Percentiles rank a stretch among this genome's conserved stretches.
Conservation (phyloP, 1,284 basidiomycete genomes). For the Somion occarium region DNA sequence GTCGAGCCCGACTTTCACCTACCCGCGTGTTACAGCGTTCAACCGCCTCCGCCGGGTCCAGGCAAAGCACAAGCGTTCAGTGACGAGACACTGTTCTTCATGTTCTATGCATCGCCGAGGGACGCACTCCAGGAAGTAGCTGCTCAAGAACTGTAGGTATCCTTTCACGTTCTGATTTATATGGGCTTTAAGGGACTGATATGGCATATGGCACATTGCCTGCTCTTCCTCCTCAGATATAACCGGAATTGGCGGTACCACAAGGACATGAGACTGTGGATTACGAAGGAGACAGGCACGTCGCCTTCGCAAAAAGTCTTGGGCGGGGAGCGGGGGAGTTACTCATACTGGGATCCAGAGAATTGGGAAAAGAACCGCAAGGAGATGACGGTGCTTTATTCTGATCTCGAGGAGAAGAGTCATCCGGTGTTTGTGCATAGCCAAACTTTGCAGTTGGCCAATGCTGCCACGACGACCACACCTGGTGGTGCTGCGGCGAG, state of each 20-base stretch:
- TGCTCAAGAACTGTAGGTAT: conserved; percentile 88
- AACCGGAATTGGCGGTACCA: conserved; percentile 98
- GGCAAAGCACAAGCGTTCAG: conserved; percentile 86
- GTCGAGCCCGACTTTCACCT: conserved; percentile 92
- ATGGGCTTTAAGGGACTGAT: background rate
- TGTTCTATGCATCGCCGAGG: conserved; percentile 94
- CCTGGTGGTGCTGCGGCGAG: background rate
- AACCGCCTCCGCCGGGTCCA: conserved; percentile 85
- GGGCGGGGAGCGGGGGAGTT: conserved; percentile 86
- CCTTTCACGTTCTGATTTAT: too few relatives aligned
- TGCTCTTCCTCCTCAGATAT: conserved; percentile 65
- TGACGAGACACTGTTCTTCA: conserved; percentile 98
- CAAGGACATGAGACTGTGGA: conserved; percentile 92
- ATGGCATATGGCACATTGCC: too few relatives aligned
- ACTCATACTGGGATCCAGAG: conserved; percentile 91
- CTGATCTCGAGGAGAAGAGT: conserved; percentile 83
- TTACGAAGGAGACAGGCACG: conserved; percentile 88
- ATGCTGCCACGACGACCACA: background rate
- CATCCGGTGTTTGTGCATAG: conserved; percentile 56
- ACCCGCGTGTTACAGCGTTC: conserved; percentile 92
- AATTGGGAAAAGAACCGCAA: conserved; percentile 85
- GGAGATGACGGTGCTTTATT: conserved; percentile 83
- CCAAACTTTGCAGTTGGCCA: conserved; percentile 42
- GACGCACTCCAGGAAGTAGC: conserved; percentile 95
- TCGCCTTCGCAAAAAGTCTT: conserved; percentile 82